phyloP scores from a whole-genome alignment of 306 rosid species.

The Sechiopsis laciniata region DNA sequence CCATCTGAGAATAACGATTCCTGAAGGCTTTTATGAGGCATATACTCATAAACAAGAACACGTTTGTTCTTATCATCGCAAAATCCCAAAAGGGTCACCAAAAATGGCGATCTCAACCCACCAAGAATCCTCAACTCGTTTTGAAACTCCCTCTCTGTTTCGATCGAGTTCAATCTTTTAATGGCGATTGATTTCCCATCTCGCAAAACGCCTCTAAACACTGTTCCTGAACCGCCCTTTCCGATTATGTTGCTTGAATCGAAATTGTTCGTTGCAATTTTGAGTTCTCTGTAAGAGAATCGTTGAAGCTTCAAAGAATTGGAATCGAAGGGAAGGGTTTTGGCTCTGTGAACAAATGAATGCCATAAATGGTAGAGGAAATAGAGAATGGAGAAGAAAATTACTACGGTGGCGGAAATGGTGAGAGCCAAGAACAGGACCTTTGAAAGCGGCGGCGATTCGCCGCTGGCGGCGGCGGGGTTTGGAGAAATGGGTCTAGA shows the following conservation, averaged over 20 bases:
- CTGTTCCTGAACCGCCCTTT: conserved; percentile 95
- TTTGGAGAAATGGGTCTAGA: conserved; percentile 54
- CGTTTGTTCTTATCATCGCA: conserved; percentile 72
- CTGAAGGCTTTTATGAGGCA: conserved; percentile 75
- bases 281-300: conserved; percentile 72
- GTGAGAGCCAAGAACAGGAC: conserved; percentile 65
- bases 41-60: conserved; percentile 44
- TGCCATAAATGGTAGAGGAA: conserved; percentile 71
- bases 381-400: conserved; percentile 63
- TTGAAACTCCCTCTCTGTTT: conserved; percentile 82
- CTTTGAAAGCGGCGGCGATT: conserved; percentile 34
- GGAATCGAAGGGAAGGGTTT: conserved; percentile 76
- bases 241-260: conserved; percentile 66
- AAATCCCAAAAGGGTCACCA: conserved; percentile 80
- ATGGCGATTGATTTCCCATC: conserved; percentile 73
- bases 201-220: conserved; percentile 63
- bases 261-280: conserved; percentile 60
- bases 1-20: conserved; percentile 79
- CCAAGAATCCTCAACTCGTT: conserved; percentile 92
- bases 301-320: conserved; percentile 74
- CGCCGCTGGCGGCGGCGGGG: not conserved
- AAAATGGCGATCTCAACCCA: conserved; percentile 73
- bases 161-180: conserved; percentile 62
- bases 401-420: conserved; percentile 68
- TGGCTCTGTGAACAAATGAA: conserved; percentile 55